Evolutionary conservation across 768 basidiomycete genomes (phyloP), one percentile per base, ranked within the genome.

Genomic region (Boletellus ananiceps): DNA sequence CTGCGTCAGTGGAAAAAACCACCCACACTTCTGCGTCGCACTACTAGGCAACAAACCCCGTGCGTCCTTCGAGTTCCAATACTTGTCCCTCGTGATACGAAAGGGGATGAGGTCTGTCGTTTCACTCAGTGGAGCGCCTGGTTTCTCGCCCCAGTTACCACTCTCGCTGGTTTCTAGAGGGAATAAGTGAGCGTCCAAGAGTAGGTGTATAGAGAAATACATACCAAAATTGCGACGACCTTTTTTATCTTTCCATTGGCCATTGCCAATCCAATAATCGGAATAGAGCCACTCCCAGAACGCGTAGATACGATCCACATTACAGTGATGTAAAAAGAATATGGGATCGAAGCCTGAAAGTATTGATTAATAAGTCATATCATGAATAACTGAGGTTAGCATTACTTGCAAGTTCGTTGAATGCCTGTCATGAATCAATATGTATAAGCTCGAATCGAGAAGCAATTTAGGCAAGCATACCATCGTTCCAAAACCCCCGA

Each of bases 281-380:
- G 58, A 46, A 23, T 59, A 59, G 21, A 60, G 13, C 27, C 60
- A 59, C 44, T 59, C 58, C 58, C 58, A 59, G 32, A 59, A 53
- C 3, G 58, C 54, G 9, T 50, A 57, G 15, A 59, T 19, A 11
- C 58, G 58, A 14, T 59, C 58, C 9, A 59, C 41, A 23, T 57
- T 59, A 23, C 48, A 46, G n/a, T 59, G 58, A 33, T 59, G 58
- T 23, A 59, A n/a, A 37, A 25, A 57, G 49, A 59, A 59, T 14
- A 59, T 57, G 1, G 58, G 58, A 43, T 59, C 58, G 23, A 50
- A 59, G 3, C 19, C 58, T 59, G 8, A 5, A 21, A 27, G 5
- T 29, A 25, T 47, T 9, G 4, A 25, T 49, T 13, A 2, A 35
- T 2, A 31, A 48, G 2, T 11, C 12, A 7, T 18, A 16, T 7